Base-by-base conservation (phyloP, 495 filamentous ascomycete genomes). In the Daldinia loculata region DNA sequence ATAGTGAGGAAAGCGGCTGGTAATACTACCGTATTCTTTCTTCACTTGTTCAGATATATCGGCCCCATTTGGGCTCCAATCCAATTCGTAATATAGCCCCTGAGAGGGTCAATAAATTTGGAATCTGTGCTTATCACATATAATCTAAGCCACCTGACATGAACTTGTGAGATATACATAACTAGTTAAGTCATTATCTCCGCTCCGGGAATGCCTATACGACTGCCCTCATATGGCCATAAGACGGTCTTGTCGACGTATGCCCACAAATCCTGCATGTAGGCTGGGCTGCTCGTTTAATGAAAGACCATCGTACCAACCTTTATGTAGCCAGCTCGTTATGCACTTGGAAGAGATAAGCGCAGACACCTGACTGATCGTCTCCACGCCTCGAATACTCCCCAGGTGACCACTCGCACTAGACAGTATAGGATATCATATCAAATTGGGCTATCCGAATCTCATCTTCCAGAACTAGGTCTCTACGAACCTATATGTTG, bases 101-200 rank as follows among this genome's bases (percentile, higher is more conserved):
- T 27, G 57, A 66, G 61, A 66, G 61, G 39, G n/a, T 22, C 6
- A 32, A 30, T 32, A 29, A 14, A 61, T 50, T 39, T 56, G 9
- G 8, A 19, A 61, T 30, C 15, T 56, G 26, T 38, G 27, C 45
- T 43, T 48, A 58, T 39, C 48, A 58, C 43, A 48, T 60, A 64
- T 36, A 55, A 32, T 9, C n/a, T 2, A 17, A 52, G 41, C 55
- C 64, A 67, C 57, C 51, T 68, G 59, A 41, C 51, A 30, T 50
- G 6, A 6, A 51, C 39, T 11, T 29, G 17, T 2, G 38, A 43
- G 19, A 4, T 45, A 36, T 24, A n/a, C n/a, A n/a, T 34, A 36
- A 56, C 58, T 22, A 56, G 27, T 50, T 30, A 5, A 26, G 50
- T 6, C 30, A n/a, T n/a, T 4, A 19, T 22, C 6, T 22, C 41